These are phyloP conservation scores for Boehmeria nivea DNA, from an alignment of 306 rosid genomes.

Conservation along the genomic window DNA sequence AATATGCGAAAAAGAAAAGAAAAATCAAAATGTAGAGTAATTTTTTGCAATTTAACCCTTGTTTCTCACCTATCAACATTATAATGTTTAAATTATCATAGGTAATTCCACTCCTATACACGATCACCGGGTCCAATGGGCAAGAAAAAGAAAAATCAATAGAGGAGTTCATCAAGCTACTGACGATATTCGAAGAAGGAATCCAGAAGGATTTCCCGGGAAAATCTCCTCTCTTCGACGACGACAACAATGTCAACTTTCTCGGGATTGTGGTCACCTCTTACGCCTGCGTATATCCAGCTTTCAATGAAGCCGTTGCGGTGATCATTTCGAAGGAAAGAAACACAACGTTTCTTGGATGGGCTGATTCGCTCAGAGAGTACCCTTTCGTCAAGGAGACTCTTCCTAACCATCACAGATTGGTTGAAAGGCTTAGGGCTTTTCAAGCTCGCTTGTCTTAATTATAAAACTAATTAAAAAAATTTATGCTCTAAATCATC, in stretches of 20 bases:
- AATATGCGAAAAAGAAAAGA: too few species aligned
- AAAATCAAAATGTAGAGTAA: too few species aligned
- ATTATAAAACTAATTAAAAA: too few species aligned
- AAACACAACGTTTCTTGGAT: slow-evolving; percentile 21
- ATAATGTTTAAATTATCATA: too few species aligned
- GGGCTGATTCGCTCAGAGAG: slow-evolving; percentile 35
- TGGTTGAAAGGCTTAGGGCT: slow-evolving; percentile 14
- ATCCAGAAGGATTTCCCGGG: slow-evolving; percentile 25
- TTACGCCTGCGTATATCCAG: slow-evolving; percentile 22
- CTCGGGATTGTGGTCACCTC: slow-evolving; percentile 39
- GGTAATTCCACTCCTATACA: slow-evolving; percentile 1
- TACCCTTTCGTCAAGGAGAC: slow-evolving; percentile 35
- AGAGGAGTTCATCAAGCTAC: slow-evolving; percentile 14
- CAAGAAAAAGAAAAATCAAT: slow-evolving; percentile 25
- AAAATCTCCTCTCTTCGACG: slow-evolving; percentile 8
- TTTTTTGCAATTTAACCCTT: too few species aligned
- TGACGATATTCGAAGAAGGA: slow-evolving; percentile 37
- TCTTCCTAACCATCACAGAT: slow-evolving; percentile 37
- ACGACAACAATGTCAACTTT: slow-evolving; percentile 22
- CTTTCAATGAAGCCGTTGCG: slow-evolving; percentile 23
- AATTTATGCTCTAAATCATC: too few species aligned
- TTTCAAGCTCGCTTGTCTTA: background rate
- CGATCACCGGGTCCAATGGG: slow-evolving; percentile 20
- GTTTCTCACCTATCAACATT: too few species aligned
- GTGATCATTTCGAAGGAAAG: slow-evolving; percentile 6